Conservation (phyloP, 2,329 filamentous ascomycete species). For the Lasiodiplodia sp. region DNA sequence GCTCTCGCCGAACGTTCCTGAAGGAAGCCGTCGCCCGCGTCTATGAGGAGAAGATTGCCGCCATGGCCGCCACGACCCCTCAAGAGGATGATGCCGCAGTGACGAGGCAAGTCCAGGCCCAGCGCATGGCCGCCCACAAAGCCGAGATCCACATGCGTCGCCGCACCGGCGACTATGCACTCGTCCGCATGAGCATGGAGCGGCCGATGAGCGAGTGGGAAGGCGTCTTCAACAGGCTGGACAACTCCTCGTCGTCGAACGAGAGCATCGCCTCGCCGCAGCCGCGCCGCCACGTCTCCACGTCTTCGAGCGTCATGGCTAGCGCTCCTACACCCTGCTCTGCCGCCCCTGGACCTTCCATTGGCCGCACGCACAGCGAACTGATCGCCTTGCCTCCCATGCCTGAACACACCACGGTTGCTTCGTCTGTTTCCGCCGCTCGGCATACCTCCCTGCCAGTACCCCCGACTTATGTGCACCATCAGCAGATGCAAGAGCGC, state of each 20-base stretch:
- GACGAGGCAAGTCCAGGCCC: conserved; percentile 48
- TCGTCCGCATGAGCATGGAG: conserved; percentile 51
- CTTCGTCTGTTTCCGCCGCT: background rate
- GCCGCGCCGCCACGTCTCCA: background rate
- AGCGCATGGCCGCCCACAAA: conserved; percentile 52
- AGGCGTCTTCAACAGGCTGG: conserved; percentile 41
- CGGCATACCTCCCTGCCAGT: too few species aligned
- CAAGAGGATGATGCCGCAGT: conserved; percentile 43
- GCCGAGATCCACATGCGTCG: conserved; percentile 51
- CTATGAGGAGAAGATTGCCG: conserved; percentile 61
- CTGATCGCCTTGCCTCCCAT: conserved; percentile 22
- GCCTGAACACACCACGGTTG: conserved; percentile 4
- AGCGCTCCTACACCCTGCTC: background rate
- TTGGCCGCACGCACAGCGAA: conserved; percentile 1
- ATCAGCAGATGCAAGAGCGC: conserved; percentile 10
- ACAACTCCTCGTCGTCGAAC: background rate
- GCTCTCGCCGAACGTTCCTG: conserved; percentile 63
- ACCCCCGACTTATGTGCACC: background rate
- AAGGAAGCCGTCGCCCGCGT: conserved; percentile 66
- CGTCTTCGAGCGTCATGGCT: background rate
- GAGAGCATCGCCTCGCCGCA: background rate
- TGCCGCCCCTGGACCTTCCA: background rate
- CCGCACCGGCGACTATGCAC: conserved; percentile 43
- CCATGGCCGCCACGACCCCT: conserved; percentile 41
- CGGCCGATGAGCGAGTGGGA: conserved; percentile 50